phyloP scores from a whole-genome alignment of 2,329 filamentous ascomycete species.

The Aotearoamyces nothofagi region DNA sequence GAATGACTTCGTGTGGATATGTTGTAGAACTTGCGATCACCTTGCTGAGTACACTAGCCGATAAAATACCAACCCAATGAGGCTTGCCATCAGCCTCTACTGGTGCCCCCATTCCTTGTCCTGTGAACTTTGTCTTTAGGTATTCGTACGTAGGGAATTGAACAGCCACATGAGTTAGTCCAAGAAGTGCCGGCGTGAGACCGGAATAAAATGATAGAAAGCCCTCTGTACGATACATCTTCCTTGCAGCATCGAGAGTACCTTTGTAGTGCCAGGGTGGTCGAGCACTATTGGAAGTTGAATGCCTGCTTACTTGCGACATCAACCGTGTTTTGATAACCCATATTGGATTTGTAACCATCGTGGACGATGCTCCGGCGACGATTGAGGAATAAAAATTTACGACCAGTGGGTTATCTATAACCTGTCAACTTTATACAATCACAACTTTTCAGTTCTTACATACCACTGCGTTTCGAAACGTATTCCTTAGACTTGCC shows the following conservation, averaged over 20 bases:
- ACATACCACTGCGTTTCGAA: conserved; percentile 47
- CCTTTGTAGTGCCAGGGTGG: conserved; percentile 84
- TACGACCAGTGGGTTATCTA: conserved; percentile 62
- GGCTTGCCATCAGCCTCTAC: conserved; percentile 37
- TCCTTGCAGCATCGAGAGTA: conserved; percentile 80
- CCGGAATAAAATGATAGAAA: conserved; percentile 89
- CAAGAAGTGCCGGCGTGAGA: conserved; percentile 78
- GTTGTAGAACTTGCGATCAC: conserved; percentile 87
- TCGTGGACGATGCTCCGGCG: conserved; percentile 82
- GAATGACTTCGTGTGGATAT: conserved; percentile 92
- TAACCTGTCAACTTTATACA: neutral
- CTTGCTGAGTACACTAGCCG: conserved; percentile 86
- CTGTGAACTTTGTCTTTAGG: conserved; percentile 81
- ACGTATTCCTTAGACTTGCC: conserved; percentile 72
- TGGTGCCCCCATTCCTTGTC: conserved; percentile 66
- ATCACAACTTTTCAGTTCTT: neutral
- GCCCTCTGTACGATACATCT: conserved; percentile 91
- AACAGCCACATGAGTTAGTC: conserved; percentile 87
- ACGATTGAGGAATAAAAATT: conserved; percentile 83
- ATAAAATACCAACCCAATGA: conserved; percentile 72
- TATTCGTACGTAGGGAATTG: conserved; percentile 96
- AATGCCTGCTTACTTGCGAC: conserved; percentile 62
- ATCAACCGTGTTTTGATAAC: conserved; percentile 97
- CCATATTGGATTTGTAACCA: conserved; percentile 97
- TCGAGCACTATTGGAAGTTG: conserved; percentile 35